Percentiles rank a stretch among this genome's conserved stretches.
phyloP scores from a whole-genome alignment of 2,329 filamentous ascomycete species.

The Pseudovirgaria hyperparasitica region DNA sequence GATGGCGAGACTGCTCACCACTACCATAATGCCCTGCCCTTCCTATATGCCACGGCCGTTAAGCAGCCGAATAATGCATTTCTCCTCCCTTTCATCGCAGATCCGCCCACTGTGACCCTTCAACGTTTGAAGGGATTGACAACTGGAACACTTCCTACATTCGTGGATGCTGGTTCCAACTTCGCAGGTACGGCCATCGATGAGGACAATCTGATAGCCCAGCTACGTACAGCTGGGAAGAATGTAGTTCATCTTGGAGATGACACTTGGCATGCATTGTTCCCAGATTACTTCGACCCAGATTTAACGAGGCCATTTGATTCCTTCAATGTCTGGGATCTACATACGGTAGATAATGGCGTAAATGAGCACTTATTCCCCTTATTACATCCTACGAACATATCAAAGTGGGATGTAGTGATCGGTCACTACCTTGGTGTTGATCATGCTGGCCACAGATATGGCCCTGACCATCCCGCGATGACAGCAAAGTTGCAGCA shows the following conservation, averaged over 20 bases:
- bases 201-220: conserved; percentile 67
- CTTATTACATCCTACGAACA: conserved; percentile 52
- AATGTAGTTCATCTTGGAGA: conserved; percentile 90
- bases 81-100: conserved; percentile 87
- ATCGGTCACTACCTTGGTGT: conserved; percentile 91
- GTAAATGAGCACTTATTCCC: conserved; percentile 86
- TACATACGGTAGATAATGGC: conserved; percentile 93
- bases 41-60: conserved; percentile 72
- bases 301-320: conserved; percentile 83
- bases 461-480: conserved; percentile 81
- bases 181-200: conserved; percentile 93
- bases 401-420: conserved; percentile 77
- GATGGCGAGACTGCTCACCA: conserved; percentile 39
- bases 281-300: conserved; percentile 83
- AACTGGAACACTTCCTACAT: conserved; percentile 88
- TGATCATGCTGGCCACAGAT: conserved; percentile 92
- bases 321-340: conserved; percentile 96
- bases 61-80: conserved; percentile 71
- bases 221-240: conserved; percentile 52
- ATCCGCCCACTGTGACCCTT: conserved; percentile 86
- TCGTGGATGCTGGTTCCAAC: conserved; percentile 86
- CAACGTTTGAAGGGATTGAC: conserved; percentile 89
- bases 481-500: conserved; percentile 86
- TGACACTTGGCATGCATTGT: conserved; percentile 90
- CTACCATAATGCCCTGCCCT: conserved; percentile 80